phyloP scores from a whole-genome alignment of 768 basidiomycete species.

The Lactifluus rugatus region DNA sequence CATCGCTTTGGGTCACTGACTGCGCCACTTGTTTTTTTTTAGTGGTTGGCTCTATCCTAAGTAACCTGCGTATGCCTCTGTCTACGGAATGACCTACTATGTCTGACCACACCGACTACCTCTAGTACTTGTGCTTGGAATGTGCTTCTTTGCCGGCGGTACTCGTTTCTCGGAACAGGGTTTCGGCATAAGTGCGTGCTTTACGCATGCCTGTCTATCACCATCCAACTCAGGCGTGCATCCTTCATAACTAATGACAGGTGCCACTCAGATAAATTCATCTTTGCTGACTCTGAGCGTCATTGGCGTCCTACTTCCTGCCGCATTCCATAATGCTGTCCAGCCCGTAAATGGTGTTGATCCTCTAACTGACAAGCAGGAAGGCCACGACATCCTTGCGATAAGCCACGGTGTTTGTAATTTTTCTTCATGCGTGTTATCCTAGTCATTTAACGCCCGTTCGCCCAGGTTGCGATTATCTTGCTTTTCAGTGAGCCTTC shows the following conservation, averaged over 20 bases:
- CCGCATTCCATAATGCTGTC: constrained; percentile 62
- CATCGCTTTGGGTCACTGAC: not conserved
- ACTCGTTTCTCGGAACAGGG: constrained; percentile 71
- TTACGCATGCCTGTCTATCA: not conserved
- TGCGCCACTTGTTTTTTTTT: not conserved
- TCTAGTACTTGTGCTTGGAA: constrained; percentile 70
- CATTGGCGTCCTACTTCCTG: constrained; percentile 68
- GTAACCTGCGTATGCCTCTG: constrained; percentile 31
- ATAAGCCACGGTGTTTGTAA: constrained; percentile 44
- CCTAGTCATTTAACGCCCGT: not conserved
- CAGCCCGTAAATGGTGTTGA: constrained; percentile 17
- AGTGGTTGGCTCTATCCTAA: constrained; percentile 40
- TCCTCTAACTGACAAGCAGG: constrained; percentile 25
- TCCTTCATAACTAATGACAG: constrained; percentile 21
- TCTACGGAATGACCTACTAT: not conserved
- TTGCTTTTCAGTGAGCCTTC: constrained; percentile 39
- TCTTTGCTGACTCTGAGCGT: constrained; percentile 72
- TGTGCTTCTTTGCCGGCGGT: constrained; percentile 88
- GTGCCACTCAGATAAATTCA: constrained; percentile 61
- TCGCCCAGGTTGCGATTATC: constrained; percentile 38
- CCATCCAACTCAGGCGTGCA: not conserved
- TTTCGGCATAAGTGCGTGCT: constrained; percentile 55
- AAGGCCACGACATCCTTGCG: constrained; percentile 34
- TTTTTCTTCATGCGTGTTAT: not conserved
- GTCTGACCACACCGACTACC: constrained; percentile 6